Base-by-base conservation (phyloP, 352 stramenopile species). In the Pilasporangium apinafurcum region DNA sequence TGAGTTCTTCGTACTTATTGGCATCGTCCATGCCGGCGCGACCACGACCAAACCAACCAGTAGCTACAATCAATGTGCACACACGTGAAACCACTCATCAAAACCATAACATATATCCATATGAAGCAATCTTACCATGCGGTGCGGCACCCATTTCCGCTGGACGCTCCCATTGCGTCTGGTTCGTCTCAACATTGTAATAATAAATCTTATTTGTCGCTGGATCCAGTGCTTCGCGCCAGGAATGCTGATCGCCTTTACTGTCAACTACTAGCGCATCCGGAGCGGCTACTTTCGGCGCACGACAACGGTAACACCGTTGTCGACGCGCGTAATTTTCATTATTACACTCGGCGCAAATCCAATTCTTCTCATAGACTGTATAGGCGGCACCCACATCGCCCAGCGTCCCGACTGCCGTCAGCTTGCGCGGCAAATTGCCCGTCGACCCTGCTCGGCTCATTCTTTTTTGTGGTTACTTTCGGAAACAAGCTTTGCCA, bases 21-120 rank as follows among this genome's bases (percentile, higher is more conserved):
- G 63, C 62, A 21, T 86, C 70, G 21, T 76, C 54, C 17, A 68
- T 61, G 4, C 89, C 84, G 4, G 87, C 83, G 25, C 79, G 74
- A 31, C 91, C 91, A n/a, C 91, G 86, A 5, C 91, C 91, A 48
- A 96, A 98, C 91, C 91, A 98, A 27, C 91, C 91, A 7, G 90
- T 96, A 5, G 74, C 81, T 80, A 27, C n/a, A 25, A n/a, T 14
- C 26, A n/a, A 7, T 26, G 12, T 8, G 17, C 27, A 45, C 25
- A 10, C 24, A 33, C 16, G 10, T 20, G n/a, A 38, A 16, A 20
- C 17, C 39, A 18, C 7, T 21, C 37, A 39, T 3, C 14, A 21
- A 17, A 12, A 22, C n/a, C 34, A 46, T 12, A 46, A 38, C 18
- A 36, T 9, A 36, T 14, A 20, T 14, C 1, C 5, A 30, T 8